These are phyloP conservation scores for Eimeria tenella DNA, from an alignment of 169 alveolate species.

Conservation along the genomic window DNA sequence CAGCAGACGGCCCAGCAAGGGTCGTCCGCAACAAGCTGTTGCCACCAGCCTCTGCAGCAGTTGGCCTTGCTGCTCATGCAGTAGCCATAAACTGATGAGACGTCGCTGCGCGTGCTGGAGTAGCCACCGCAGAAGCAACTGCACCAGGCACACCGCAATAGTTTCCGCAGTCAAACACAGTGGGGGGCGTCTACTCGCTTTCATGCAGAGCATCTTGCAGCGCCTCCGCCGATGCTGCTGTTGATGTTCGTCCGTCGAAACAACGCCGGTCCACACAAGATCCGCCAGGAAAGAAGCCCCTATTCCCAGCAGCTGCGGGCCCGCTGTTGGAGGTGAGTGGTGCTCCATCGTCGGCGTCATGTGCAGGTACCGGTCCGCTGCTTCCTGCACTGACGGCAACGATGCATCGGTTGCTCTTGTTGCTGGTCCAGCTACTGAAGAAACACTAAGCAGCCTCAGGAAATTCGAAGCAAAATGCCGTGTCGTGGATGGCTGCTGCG, in stretches of 20 bases:
- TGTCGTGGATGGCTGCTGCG: not conserved
- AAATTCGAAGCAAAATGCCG: not conserved
- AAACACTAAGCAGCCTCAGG: conserved; percentile 31
- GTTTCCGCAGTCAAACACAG: conserved; percentile 48
- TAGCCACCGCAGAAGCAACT: conserved; percentile 62
- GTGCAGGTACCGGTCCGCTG: conserved; percentile 54
- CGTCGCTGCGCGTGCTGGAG: conserved; percentile 42
- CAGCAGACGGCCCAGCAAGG: conserved; percentile 32
- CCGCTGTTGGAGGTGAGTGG: not conserved
- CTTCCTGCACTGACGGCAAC: not conserved
- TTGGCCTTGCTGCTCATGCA: conserved; percentile 47
- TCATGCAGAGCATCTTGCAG: not conserved
- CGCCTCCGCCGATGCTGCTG: conserved; percentile 51
- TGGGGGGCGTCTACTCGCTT: not conserved
- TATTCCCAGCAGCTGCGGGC: not conserved
- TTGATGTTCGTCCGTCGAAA: conserved; percentile 8
- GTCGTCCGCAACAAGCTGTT: conserved; percentile 51
- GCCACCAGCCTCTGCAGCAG: conserved; percentile 60
- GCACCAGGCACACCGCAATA: conserved; percentile 30
- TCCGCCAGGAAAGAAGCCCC: conserved; percentile 20
- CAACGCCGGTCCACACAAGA: conserved; percentile 16
- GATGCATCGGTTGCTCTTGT: not conserved
- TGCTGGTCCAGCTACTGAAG: conserved; percentile 4
- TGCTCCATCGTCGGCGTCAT: conserved; percentile 58
- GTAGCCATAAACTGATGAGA: conserved; percentile 16